phyloP scores from a whole-genome alignment of 2,329 filamentous ascomycete genomes.

The Cryphonectria carpinicola region DNA sequence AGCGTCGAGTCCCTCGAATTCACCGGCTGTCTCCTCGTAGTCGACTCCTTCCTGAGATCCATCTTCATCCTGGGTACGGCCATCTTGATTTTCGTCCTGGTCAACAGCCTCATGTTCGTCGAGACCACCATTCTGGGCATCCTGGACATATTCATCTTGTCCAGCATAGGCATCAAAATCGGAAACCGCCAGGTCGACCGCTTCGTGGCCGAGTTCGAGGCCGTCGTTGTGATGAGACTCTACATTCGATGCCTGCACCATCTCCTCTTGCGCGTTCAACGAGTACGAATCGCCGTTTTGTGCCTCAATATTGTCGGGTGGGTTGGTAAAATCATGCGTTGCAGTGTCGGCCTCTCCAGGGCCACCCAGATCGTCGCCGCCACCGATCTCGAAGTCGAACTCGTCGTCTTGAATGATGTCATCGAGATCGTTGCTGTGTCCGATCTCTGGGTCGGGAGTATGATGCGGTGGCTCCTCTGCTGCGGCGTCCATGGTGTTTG shows the following conservation, averaged over 20 bases:
- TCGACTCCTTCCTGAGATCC: constrained; percentile 41
- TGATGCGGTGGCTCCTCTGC: constrained; percentile 21
- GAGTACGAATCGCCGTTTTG: background rate
- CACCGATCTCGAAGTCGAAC: constrained; percentile 39
- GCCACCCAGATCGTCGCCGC: constrained; percentile 29
- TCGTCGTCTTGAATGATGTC: constrained; percentile 33
- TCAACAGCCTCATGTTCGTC: background rate
- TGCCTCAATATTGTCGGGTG: background rate
- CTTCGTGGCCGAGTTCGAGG: constrained; percentile 6
- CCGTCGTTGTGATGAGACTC: background rate
- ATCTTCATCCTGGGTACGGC: constrained; percentile 29
- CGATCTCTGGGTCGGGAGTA: constrained; percentile 24
- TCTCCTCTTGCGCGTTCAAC: constrained; percentile 7
- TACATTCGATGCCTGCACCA: constrained; percentile 1
- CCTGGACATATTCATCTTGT: background rate
- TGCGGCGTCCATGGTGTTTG: constrained; percentile 31
- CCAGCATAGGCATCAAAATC: constrained; percentile 29
- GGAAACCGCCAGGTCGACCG: constrained; percentile 26
- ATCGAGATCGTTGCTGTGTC: constrained; percentile 26
- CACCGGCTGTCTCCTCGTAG: constrained; percentile 36
- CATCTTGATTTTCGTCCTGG: constrained; percentile 18
- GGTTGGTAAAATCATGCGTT: background rate
- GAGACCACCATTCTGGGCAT: constrained; percentile 1
- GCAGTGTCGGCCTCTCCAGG: constrained; percentile 22
- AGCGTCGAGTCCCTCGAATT: constrained; percentile 19